Evolutionary conservation across 306 rosid species (phyloP).

Genomic region (Vicia sativa): DNA sequence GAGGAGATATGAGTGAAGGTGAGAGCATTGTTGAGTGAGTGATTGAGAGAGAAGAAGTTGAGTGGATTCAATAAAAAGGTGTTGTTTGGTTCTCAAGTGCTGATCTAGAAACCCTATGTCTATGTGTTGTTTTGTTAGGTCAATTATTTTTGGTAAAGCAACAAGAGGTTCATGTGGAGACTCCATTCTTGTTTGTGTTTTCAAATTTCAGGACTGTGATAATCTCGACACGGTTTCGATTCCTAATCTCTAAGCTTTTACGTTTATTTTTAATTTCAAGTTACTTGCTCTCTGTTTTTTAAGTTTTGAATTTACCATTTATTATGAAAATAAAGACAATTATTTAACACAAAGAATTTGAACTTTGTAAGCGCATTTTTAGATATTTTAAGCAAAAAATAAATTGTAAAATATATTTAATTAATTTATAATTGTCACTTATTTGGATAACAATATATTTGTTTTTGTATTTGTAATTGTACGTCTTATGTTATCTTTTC

Average conservation of each 20-base stretch:
- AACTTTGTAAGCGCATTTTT: too few species aligned
- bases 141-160: slow-evolving; percentile 42
- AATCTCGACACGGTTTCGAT: background rate
- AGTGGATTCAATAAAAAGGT: slow-evolving; percentile 44
- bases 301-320: too few species aligned
- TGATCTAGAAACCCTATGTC: slow-evolving; percentile 52
- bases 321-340: too few species aligned
- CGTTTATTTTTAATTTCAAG: too few species aligned
- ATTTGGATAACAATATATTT: too few species aligned
- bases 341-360: too few species aligned
- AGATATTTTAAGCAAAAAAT: too few species aligned
- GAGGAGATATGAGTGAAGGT: slow-evolving; percentile 46
- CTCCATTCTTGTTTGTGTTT: slow-evolving; percentile 26
- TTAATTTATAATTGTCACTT: too few species aligned
- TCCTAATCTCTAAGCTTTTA: background rate
- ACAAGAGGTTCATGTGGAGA: background rate
- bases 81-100: slow-evolving; percentile 49
- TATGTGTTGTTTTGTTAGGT: slow-evolving; percentile 52
- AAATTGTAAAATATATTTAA: too few species aligned
- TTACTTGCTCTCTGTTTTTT: too few species aligned
- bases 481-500: too few species aligned
- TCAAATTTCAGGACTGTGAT: background rate
- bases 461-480: too few species aligned
- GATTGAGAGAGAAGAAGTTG: slow-evolving; percentile 37
- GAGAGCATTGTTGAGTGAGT: slow-evolving; percentile 45